Percentiles rank a stretch among this genome's conserved stretches.
Conservation (phyloP, 306 rosid species). For the Sophora flavescens region DNA sequence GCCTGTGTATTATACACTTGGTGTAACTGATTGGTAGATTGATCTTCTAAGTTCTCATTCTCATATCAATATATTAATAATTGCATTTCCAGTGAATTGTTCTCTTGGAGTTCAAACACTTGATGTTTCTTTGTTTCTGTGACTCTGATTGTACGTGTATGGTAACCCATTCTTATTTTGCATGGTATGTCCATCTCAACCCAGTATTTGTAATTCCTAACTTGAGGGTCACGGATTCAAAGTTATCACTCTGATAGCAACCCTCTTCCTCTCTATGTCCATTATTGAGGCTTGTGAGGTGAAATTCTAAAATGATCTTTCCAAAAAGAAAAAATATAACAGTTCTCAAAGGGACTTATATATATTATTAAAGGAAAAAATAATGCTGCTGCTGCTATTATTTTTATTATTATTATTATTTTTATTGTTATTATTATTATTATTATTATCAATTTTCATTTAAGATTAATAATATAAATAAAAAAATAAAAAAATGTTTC, state of each 20-base stretch:
- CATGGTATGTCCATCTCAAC: conserved; percentile 12
- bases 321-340: neutral
- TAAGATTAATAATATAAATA: no score
- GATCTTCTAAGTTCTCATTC: neutral
- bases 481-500: no score
- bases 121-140: neutral
- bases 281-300: conserved; percentile 41
- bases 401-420: no score
- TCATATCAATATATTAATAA: conserved; percentile 2
- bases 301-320: neutral
- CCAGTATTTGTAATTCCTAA: conserved; percentile 29
- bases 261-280: conserved; percentile 13
- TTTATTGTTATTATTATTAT: no score
- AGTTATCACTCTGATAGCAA: conserved; percentile 39
- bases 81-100: neutral
- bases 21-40: neutral
- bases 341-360: no score
- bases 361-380: no score
- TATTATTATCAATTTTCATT: no score
- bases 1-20: neutral
- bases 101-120: neutral
- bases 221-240: conserved; percentile 52
- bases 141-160: neutral
- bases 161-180: neutral
- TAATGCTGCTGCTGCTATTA: no score